phyloP scores from a whole-genome alignment of 441 rosid species.

The Mallotus japonicus region DNA sequence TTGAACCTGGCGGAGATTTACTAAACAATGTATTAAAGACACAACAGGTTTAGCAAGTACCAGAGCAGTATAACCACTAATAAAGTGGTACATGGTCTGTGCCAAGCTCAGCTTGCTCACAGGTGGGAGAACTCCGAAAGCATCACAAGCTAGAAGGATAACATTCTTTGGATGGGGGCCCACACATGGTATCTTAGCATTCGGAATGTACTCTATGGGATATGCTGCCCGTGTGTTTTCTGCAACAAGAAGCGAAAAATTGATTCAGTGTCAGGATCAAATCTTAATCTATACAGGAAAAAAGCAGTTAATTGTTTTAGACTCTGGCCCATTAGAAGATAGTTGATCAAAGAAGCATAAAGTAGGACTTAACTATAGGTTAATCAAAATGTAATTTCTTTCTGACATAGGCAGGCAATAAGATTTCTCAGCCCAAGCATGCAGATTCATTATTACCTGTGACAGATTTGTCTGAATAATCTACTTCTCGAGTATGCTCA shows the following conservation, averaged over 20 bases:
- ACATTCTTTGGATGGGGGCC: conserved; percentile 93
- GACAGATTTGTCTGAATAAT: conserved; percentile 78
- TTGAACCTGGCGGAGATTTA: not conserved
- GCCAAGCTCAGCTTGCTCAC: conserved; percentile 90
- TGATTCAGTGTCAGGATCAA: conserved; percentile 45
- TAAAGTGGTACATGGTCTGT: conserved; percentile 96
- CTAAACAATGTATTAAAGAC: not conserved
- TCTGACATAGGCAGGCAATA: not conserved
- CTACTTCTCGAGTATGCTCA: conserved; percentile 87
- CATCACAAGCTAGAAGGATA: conserved; percentile 90
- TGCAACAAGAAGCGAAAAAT: conserved; percentile 26
- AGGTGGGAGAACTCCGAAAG: conserved; percentile 96
- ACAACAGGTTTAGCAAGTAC: conserved; percentile 28
- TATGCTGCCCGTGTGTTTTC: conserved; percentile 98
- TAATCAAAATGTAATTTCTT: not conserved
- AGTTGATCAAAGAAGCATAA: not conserved
- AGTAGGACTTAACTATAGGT: not conserved
- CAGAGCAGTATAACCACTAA: conserved; percentile 96
- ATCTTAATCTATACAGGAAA: not conserved
- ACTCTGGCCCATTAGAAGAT: not conserved
- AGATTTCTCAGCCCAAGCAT: not conserved
- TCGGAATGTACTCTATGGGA: conserved; percentile 90
- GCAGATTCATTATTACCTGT: conserved; percentile 51
- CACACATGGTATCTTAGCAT: conserved; percentile 85
- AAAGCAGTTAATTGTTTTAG: not conserved